Base-by-base conservation (phyloP, 208 protist species). In the Crithidia acanthocephali region DNA sequence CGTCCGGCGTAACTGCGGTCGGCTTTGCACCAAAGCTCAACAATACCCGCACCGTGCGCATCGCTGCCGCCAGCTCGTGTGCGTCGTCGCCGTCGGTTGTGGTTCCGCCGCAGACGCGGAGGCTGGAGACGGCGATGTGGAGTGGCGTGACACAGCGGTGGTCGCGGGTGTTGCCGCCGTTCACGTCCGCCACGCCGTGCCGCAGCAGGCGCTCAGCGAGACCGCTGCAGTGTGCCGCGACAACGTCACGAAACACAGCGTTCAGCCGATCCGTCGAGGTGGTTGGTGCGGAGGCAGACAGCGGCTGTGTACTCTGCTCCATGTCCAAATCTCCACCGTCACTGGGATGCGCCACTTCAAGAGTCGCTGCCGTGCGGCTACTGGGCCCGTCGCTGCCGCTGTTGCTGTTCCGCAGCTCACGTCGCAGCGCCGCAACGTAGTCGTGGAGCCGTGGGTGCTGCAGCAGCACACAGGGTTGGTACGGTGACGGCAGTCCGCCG, bases 71-170 rank as follows among this genome's bases (percentile, higher is more conserved):
- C 23, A 64, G 44, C 30, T 48, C 37, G 9, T 32, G 47, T 3
- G 30, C 44, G 28, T 23, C 23, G 45, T 13, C 13, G 30, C 32
- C 22, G 51, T 59, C 53, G 16, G 16, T 22, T 13, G 37, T 42
- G 13, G 9, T 13, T 13, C 13, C 37, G 9, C 37, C 37, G 13
- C 37, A 6, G 13, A 6, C 37, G 13, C 37, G 9, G 18, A 13
- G 68, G 47, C 67, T 79, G 35, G 65, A 63, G 51, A 79, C 66
- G 35, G 81, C 85, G 9, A 79, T 58, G 71, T 90, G 85, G 20
- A 90, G 73, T 18, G 85, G 85, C 1, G 85, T 83, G 60, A 56
- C 56, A 69, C 81, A 86, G 47, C 74, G 81, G 42, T 71, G 72
- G n/a, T 48, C 50, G 23, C 81, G 80, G 3, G 72, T 74, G 76